These are phyloP conservation scores for Cercospora nicotianae DNA, from an alignment of 2,329 filamentous ascomycete genomes.

Conservation along the genomic window DNA sequence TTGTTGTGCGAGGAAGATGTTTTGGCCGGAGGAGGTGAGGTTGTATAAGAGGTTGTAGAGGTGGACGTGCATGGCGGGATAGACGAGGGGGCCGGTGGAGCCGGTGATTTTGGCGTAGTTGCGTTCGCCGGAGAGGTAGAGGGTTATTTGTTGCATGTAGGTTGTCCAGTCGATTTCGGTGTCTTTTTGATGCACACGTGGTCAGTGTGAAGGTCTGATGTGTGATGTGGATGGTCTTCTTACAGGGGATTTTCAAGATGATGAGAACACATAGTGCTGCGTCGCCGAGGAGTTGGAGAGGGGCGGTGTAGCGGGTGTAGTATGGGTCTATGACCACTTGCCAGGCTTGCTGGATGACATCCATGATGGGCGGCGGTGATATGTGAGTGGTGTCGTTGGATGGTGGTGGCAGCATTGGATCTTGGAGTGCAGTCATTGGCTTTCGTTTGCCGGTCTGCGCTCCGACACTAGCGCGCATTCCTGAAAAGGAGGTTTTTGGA, in stretches of 20 bases:
- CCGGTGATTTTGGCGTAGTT: slow-evolving; percentile 85
- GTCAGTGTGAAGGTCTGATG: neutral
- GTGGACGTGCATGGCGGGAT: slow-evolving; percentile 91
- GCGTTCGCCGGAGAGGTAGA: slow-evolving; percentile 79
- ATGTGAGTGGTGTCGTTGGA: neutral
- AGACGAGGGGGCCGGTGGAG: slow-evolving; percentile 88
- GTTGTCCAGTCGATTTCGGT: slow-evolving; percentile 98
- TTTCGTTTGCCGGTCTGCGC: neutral
- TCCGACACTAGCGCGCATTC: slow-evolving; percentile 5
- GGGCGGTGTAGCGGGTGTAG: slow-evolving; percentile 63
- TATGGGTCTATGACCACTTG: slow-evolving; percentile 54
- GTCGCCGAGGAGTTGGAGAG: slow-evolving; percentile 68
- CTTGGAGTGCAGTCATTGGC: neutral
- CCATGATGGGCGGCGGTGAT: slow-evolving; percentile 33
- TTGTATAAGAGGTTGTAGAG: slow-evolving; percentile 78
- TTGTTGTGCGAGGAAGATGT: slow-evolving; percentile 79
- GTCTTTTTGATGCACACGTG: too few relatives aligned
- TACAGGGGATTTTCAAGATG: slow-evolving; percentile 82
- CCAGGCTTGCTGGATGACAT: slow-evolving; percentile 40
- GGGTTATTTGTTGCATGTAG: slow-evolving; percentile 90
- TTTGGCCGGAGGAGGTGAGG: slow-evolving; percentile 70
- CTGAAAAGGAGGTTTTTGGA: neutral
- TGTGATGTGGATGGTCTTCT: too few relatives aligned
- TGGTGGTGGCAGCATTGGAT: neutral
- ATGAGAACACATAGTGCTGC: slow-evolving; percentile 69